Conservation (phyloP, 805 yeast genomes). For the Candida peoriensis region DNA sequence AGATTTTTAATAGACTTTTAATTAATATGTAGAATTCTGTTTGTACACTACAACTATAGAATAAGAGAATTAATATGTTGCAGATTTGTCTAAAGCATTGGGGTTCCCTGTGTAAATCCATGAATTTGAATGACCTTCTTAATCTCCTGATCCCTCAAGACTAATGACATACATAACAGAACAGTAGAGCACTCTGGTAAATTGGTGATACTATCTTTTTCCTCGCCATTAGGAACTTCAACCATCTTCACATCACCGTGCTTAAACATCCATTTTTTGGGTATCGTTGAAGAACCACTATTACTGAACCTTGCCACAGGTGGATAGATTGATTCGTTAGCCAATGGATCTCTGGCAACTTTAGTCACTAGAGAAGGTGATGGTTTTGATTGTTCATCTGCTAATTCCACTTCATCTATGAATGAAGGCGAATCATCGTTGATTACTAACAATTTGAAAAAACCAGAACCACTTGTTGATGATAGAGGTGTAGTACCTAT, state of each 20-base stretch:
- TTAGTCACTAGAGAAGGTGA: not conserved
- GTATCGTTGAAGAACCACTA: conserved; percentile 9
- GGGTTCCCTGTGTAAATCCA: no score
- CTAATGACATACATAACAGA: conserved; percentile 20
- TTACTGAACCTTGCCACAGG: conserved; percentile 22
- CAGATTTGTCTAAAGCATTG: no score
- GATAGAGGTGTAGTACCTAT: conserved; percentile 33
- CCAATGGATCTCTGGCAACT: conserved; percentile 4
- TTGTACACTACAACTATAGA: no score
- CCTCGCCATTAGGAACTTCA: conserved; percentile 13
- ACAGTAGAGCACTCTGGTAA: conserved; percentile 19
- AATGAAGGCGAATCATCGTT: conserved; percentile 30
- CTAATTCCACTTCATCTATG: conserved; percentile 14
- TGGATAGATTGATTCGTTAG: conserved; percentile 12
- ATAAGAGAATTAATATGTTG: no score
- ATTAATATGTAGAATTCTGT: no score
- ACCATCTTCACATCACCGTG: conserved; percentile 20
- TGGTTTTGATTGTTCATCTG: conserved; percentile 3
- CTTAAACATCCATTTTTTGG: conserved; percentile 12
- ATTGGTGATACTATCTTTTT: conserved; percentile 9
- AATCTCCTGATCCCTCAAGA: conserved; percentile 21
- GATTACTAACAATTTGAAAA: conserved; percentile 28
- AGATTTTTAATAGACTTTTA: no score
- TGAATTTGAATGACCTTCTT: no score
- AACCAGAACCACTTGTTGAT: conserved; percentile 30